Conservation (phyloP, 257 asterid genomes). For the Capsicum baccatum region DNA sequence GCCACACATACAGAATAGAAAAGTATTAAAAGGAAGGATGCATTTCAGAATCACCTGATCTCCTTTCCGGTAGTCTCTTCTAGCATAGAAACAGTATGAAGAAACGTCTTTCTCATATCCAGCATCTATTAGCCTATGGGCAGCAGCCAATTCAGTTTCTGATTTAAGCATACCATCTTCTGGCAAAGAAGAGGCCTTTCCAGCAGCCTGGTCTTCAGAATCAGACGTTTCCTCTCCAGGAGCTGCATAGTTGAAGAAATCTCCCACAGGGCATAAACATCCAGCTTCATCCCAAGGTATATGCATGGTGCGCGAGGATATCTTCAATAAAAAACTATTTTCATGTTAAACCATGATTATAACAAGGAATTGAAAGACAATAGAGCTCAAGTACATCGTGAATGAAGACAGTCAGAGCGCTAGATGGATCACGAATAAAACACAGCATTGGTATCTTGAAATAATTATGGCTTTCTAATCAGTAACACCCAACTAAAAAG, state of each 20-base stretch:
- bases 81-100: conserved; percentile 81
- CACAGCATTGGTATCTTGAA: not conserved
- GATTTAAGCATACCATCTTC: conserved; percentile 33
- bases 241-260: conserved; percentile 86
- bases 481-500: not conserved
- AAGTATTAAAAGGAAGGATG: not conserved
- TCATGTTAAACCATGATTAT: not conserved
- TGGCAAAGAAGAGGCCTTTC: conserved; percentile 30
- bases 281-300: conserved; percentile 89
- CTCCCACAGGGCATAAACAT: conserved; percentile 92
- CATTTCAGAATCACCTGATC: conserved; percentile 67
- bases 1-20: conserved; percentile 8
- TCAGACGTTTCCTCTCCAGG: conserved; percentile 61
- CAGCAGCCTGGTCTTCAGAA: conserved; percentile 34
- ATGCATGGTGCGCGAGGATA: conserved; percentile 96
- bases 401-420: not conserved
- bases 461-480: not conserved
- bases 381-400: not conserved
- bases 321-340: conserved; percentile 48
- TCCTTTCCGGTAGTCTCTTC: conserved; percentile 70
- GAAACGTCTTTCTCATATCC: conserved; percentile 61
- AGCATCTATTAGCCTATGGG: conserved; percentile 71
- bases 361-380: not conserved
- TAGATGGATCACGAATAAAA: not conserved
- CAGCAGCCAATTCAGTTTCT: conserved; percentile 23